These are phyloP conservation scores for Cucumis sativus DNA, from an alignment of 306 rosid genomes.

Conservation along the genomic window DNA sequence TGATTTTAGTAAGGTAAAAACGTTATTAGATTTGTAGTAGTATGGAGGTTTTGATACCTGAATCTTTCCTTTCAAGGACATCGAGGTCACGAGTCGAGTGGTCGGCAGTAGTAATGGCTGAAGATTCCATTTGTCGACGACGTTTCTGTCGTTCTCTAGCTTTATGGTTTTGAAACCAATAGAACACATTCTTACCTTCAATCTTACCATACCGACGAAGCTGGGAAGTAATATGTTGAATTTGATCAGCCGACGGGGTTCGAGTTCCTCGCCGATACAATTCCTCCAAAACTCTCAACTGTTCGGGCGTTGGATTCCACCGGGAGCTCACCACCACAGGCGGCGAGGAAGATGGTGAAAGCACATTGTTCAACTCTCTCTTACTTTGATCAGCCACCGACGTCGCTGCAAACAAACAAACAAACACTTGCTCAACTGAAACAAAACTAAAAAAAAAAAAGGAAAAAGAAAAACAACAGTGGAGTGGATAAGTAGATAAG, in stretches of 20 bases:
- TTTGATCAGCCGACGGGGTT: slow-evolving; percentile 88
- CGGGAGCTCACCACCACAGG: slow-evolving; percentile 73
- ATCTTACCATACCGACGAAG: slow-evolving; percentile 74
- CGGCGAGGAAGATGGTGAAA: background rate
- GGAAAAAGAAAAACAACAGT: too few species aligned
- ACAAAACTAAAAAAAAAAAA: too few species aligned
- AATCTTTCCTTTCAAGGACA: slow-evolving; percentile 27
- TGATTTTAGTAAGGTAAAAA: too few species aligned
- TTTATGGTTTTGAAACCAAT: slow-evolving; percentile 94
- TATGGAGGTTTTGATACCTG: background rate
- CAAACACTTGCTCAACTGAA: too few species aligned
- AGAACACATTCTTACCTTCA: slow-evolving; percentile 57
- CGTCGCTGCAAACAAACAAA: slow-evolving; percentile 11
- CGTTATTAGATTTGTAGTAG: too few species aligned
- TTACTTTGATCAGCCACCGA: slow-evolving; percentile 37
- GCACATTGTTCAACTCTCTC: slow-evolving; percentile 32
- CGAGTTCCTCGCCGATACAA: slow-evolving; percentile 74
- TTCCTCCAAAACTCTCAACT: slow-evolving; percentile 73
- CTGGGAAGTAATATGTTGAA: slow-evolving; percentile 80
- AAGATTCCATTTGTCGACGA: slow-evolving; percentile 83
- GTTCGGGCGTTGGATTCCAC: slow-evolving; percentile 97
- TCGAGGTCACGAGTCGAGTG: slow-evolving; percentile 9
- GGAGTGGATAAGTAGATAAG: background rate
- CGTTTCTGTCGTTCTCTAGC: slow-evolving; percentile 94
- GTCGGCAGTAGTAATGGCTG: slow-evolving; percentile 15